A percentile compares a stretch with the other conserved stretches of the same genome.
Evolutionary conservation across 441 rosid genomes (phyloP).

Genomic region (Euphorbia corollata): DNA sequence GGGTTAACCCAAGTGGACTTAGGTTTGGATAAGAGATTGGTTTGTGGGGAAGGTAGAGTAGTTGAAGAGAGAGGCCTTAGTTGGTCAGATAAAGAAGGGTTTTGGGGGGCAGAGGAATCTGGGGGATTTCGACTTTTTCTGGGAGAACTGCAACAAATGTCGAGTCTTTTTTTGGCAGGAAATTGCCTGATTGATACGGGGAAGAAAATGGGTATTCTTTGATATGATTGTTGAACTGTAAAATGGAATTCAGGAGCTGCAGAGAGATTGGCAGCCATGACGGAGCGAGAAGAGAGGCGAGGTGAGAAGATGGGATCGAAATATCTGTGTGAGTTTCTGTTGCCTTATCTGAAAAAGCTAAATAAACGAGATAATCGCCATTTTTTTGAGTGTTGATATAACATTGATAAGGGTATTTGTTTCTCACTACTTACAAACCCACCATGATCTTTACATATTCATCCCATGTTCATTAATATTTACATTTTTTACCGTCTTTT

Average conservation of each 20-base stretch:
- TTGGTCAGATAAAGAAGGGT: constrained; percentile 72
- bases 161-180: constrained; percentile 25
- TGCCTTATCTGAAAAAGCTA: not conserved
- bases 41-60: constrained; percentile 39
- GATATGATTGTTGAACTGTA: constrained; percentile 31
- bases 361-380: too few species aligned
- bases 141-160: constrained; percentile 42
- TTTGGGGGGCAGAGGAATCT: constrained; percentile 28
- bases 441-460: too few species aligned
- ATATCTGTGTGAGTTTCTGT: not conserved
- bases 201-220: constrained; percentile 34
- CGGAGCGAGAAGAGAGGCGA: not conserved
- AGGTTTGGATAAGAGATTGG: constrained; percentile 53
- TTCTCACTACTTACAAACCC: too few species aligned
- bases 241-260: constrained; percentile 53
- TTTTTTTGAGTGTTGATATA: too few species aligned
- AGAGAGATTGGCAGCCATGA: constrained; percentile 65
- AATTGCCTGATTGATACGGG: constrained; percentile 23
- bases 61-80: constrained; percentile 69
- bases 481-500: too few species aligned
- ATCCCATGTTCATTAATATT: too few species aligned
- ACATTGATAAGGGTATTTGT: too few species aligned
- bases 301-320: not conserved
- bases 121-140: constrained; percentile 26
- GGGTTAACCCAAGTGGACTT: constrained; percentile 92